Evolutionary conservation across 306 rosid species (phyloP).

Genomic region (Ceratonia siliqua): DNA sequence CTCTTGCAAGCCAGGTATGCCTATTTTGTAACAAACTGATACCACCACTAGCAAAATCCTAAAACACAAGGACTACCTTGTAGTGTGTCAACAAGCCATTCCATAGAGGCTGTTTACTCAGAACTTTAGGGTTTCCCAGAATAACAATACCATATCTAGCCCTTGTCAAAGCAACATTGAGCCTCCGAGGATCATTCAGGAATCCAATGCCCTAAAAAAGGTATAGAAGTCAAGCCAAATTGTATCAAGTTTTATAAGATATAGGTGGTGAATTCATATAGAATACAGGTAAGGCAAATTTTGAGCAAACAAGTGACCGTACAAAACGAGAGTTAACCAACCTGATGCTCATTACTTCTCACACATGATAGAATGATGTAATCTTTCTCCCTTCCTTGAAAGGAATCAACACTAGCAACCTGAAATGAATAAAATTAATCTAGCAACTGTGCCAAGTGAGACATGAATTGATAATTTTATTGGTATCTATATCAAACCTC

Average conservation of each 20-base stretch:
- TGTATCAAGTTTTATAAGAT: not conserved
- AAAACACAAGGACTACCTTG: slow-evolving; percentile 59
- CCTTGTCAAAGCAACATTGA: slow-evolving; percentile 95
- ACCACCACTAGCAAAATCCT: not conserved
- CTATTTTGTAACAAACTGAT: slow-evolving; percentile 12
- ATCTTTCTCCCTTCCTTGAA: slow-evolving; percentile 99
- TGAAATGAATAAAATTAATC: slow-evolving; percentile 41
- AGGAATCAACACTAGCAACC: slow-evolving; percentile 99
- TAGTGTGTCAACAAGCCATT: slow-evolving; percentile 94
- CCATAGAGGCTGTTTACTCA: slow-evolving; percentile 98
- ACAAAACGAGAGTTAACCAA: slow-evolving; percentile 39
- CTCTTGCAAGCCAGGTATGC: not conserved
- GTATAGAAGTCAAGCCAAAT: slow-evolving; percentile 31
- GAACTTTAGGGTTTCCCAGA: slow-evolving; percentile 97
- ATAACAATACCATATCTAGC: slow-evolving; percentile 99
- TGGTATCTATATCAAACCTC: slow-evolving; percentile 59
- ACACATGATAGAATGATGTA: slow-evolving; percentile 96
- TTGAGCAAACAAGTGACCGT: not conserved
- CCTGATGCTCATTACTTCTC: slow-evolving; percentile 99
- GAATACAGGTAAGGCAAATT: not conserved
- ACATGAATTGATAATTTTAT: not conserved
- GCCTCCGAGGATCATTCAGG: slow-evolving; percentile 96
- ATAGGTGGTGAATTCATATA: not conserved
- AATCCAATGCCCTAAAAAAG: slow-evolving; percentile 88
- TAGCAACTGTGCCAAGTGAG: slow-evolving; percentile 6